Evolutionary conservation across 768 basidiomycete species (phyloP).

Genomic region (Termitomyces sp.): DNA sequence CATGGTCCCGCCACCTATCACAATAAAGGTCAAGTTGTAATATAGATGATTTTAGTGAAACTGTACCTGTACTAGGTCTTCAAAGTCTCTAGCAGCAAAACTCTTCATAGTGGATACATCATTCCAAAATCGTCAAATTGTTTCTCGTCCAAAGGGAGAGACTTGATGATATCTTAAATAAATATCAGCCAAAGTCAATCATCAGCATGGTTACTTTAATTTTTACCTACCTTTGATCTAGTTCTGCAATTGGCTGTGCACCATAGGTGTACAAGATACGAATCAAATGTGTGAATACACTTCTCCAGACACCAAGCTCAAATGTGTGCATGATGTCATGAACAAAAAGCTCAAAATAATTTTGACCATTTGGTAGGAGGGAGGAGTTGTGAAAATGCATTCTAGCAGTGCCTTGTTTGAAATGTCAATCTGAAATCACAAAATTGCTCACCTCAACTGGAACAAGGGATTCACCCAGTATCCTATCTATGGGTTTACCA

Average conservation of each 20-base stretch:
- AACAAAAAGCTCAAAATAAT: too few relatives aligned
- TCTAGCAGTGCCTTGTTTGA: too few relatives aligned
- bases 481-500: background rate
- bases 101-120: background rate
- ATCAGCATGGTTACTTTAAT: too few relatives aligned
- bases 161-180: slow-evolving; percentile 12
- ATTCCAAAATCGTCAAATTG: slow-evolving; percentile 22
- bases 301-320: background rate
- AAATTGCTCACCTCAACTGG: background rate
- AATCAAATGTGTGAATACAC: background rate
- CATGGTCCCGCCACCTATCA: too few relatives aligned
- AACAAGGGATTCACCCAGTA: background rate
- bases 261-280: slow-evolving; percentile 9
- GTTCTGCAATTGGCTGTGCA: slow-evolving; percentile 3
- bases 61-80: too few relatives aligned
- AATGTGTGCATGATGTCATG: too few relatives aligned
- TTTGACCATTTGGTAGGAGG: too few relatives aligned
- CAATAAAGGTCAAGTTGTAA: too few relatives aligned
- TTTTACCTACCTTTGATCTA: slow-evolving; percentile 19
- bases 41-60: too few relatives aligned
- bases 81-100: too few relatives aligned
- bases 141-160: slow-evolving; percentile 12
- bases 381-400: background rate
- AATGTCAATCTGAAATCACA: too few relatives aligned
- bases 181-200: too few relatives aligned